Conservation (phyloP, 306 rosid species). For the Ammopiptanthus mongolicus region DNA sequence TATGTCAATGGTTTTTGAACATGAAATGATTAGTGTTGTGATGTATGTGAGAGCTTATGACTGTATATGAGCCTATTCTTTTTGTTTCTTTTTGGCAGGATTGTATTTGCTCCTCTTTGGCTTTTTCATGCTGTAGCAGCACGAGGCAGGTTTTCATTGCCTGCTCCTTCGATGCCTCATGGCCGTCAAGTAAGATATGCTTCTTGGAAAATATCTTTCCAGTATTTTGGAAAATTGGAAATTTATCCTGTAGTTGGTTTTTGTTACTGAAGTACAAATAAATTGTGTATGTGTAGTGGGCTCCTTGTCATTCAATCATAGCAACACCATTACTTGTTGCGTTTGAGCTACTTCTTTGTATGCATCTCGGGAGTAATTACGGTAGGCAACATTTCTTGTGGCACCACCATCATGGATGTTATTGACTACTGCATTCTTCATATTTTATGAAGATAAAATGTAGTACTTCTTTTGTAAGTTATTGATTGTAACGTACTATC, state of each 20-base stretch:
- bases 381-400: constrained; percentile 43
- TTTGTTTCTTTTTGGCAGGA: constrained; percentile 44
- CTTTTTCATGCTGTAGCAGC: constrained; percentile 70
- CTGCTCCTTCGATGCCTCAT: constrained; percentile 85
- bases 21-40: background rate
- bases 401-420: background rate
- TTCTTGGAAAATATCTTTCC: constrained; percentile 6
- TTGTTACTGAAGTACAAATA: constrained; percentile 10
- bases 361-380: constrained; percentile 56
- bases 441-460: constrained; percentile 8
- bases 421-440: background rate
- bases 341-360: constrained; percentile 86
- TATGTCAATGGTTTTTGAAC: background rate
- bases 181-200: constrained; percentile 66
- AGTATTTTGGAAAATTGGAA: constrained; percentile 6
- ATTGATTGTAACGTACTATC: background rate
- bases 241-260: background rate
- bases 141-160: constrained; percentile 89
- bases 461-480: background rate
- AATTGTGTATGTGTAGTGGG: constrained; percentile 68
- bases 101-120: constrained; percentile 70
- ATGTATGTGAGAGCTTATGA: background rate
- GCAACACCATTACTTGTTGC: constrained; percentile 85
- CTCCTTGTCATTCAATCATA: constrained; percentile 85
- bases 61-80: background rate